Evolutionary conservation across 305 asterid species (phyloP), one percentile per base, ranked within the genome.

Genomic region (Fraxinus sp.): DNA sequence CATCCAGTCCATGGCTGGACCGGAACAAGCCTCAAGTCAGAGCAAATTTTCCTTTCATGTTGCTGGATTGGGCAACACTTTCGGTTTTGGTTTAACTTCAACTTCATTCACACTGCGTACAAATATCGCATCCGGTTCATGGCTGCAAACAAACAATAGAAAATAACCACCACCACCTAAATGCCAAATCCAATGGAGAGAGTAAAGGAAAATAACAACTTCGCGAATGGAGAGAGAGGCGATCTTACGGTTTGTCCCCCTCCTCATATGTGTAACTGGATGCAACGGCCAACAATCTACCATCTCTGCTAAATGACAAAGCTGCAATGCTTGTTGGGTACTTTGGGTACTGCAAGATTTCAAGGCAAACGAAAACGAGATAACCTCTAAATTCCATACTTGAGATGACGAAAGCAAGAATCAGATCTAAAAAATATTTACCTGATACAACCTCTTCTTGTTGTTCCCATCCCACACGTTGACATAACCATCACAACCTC

Each of bases 391-490:
- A 62, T 80, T 55, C 20, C 41, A 33, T 18, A 80, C 5, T 52
- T 8, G 76, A 41, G 26, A 55, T 20, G 55, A 75, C 35, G 66
- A 80, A 62, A 84, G 36, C 33, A 64, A 80, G 82, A 26, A 33
- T 16, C 7, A 32, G 73, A 62, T 81, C 20, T 43, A 28, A 37
- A 8, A 85, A 24, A 39, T 84, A 20, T n/a, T 81, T 88, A 94
- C 99, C 95, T 96, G 98, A 85, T 94, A 96, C 82, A 96, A n/a
- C 85, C 99, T 90, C 97, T 94, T 96, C 88, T 96, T 96, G 86
- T 96, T 96, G 92, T 91, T 94, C 37, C 99, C 99, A 86, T 96
- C 99, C 99, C 99, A 96, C 82, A 96, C 92, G 52, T 96, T 95
- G 8, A 93, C 98, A 84, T 89, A 96, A 57, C 98, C 99, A 82